Evolutionary conservation across 331 rosid genomes (phyloP), one percentile per base, ranked within the genome.

Genomic region (Telfairia occidentalis): DNA sequence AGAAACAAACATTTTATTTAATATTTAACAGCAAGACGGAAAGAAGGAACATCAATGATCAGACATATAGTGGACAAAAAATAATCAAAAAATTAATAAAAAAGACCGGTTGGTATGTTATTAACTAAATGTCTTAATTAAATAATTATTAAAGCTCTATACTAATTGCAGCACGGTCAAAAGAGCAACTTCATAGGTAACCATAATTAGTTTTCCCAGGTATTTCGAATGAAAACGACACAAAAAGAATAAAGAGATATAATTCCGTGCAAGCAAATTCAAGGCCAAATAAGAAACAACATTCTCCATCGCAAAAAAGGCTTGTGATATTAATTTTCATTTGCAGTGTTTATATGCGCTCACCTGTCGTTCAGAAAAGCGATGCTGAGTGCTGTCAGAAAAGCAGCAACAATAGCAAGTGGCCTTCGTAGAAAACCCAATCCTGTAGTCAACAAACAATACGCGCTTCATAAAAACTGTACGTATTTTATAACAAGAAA

Each of bases 291-390:
- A 71, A 48, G 1, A 28, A 16, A 45, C 57, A 28, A 45, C 57
- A 26, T 26, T 43, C 55, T 4, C 57, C 24, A 45, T 70, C 75
- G 45, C 4, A 26, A 45, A 21, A 45, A 28, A 71, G 76, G 59
- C 76, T 2, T 5, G 8, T 29, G 40, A 70, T 26, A 45, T 16
- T 15, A 40, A 67, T 42, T 26, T 23, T 3, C 43, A 5, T 9
- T 13, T 10, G 0, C 9, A 29, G 43, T 48, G 45, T 49, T 12
- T 67, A 21, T 73, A 28, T 67, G 70, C 28, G 75, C 55, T 49
- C 79, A 91, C 98, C 98, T 94, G 82, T 94, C 98, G 84, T 94
- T 94, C 46, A 94, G 87, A 80, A 94, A 87, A 64, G 97, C 98
- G 64, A 94, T 84, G 81, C 90, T 91, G 34, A 91, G 90, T 1